phyloP scores from a whole-genome alignment of 495 filamentous ascomycete genomes.

The Bombardia bombarda region DNA sequence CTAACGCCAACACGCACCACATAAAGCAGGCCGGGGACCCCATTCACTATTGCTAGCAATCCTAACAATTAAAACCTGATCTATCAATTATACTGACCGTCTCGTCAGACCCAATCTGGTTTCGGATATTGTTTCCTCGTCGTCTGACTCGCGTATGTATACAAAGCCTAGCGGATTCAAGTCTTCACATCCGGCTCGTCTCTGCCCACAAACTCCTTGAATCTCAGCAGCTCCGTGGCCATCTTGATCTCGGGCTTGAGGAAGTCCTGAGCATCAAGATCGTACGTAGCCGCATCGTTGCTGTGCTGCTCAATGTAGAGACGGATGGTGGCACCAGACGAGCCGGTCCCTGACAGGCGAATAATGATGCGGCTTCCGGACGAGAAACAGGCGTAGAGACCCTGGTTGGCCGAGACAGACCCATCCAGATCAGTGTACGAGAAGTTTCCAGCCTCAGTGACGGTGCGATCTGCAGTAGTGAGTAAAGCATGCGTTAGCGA shows the following conservation, averaged over 20 bases:
- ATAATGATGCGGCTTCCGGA: slow-evolving; percentile 93
- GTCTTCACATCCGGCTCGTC: slow-evolving; percentile 94
- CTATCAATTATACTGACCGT: too few species aligned
- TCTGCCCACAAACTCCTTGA: slow-evolving; percentile 83
- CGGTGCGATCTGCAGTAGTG: slow-evolving; percentile 57
- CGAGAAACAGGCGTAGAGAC: slow-evolving; percentile 89
- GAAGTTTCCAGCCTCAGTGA: slow-evolving; percentile 88
- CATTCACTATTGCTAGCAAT: too few species aligned
- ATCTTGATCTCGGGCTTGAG: slow-evolving; percentile 79
- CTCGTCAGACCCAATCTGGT: too few species aligned
- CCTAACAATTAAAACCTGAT: too few species aligned
- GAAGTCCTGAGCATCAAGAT: slow-evolving; percentile 83
- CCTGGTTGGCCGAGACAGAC: slow-evolving; percentile 91
- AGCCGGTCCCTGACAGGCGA: slow-evolving; percentile 87
- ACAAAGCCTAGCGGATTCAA: slow-evolving; percentile 39
- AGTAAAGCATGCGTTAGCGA: too few species aligned
- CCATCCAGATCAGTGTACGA: slow-evolving; percentile 95
- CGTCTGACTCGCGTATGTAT: too few species aligned
- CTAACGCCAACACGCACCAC: too few species aligned
- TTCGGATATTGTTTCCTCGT: too few species aligned
- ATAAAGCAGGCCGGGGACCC: too few species aligned
- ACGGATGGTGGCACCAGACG: slow-evolving; percentile 89
- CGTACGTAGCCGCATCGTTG: slow-evolving; percentile 64
- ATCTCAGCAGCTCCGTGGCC: slow-evolving; percentile 73
- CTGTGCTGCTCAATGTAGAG: slow-evolving; percentile 92